These are phyloP conservation scores for Chaetomiaceae sp. DNA, from an alignment of 2,329 filamentous ascomycete species.

Conservation along the genomic window DNA sequence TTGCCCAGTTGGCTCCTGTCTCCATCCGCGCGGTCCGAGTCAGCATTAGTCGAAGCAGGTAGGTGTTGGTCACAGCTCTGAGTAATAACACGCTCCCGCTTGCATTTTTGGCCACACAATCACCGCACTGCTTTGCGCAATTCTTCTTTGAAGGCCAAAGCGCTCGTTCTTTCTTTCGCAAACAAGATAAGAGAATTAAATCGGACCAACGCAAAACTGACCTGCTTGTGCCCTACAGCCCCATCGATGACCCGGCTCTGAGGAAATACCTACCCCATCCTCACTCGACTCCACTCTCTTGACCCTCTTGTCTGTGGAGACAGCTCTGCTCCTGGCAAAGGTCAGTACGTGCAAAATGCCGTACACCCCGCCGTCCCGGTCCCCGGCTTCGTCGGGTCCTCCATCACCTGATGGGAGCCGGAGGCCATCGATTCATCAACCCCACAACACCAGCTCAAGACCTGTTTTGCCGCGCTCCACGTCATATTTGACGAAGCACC, in stretches of 20 bases:
- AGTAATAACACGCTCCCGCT: conserved; percentile 1
- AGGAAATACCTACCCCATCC: conserved; percentile 1
- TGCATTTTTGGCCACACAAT: conserved; percentile 4
- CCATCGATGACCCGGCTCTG: conserved; percentile 17
- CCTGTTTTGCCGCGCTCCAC: conserved; percentile 57
- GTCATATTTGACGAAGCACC: conserved; percentile 59
- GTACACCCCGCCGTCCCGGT: conserved; percentile 74
- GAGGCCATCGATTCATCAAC: conserved; percentile 47
- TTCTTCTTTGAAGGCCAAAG: too few species aligned
- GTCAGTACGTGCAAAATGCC: conserved; percentile 52
- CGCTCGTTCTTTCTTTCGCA: too few species aligned
- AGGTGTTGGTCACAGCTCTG: conserved; percentile 3
- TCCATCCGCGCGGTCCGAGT: neutral
- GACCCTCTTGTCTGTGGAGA: neutral
- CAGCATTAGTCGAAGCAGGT: conserved; percentile 14
- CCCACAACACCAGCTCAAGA: conserved; percentile 35
- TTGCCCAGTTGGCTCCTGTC: conserved; percentile 31
- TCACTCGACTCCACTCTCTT: neutral
- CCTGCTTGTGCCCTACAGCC: too few species aligned
- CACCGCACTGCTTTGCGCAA: neutral
- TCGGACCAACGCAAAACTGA: too few species aligned
- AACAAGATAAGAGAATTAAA: too few species aligned
- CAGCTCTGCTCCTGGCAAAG: conserved; percentile 28
- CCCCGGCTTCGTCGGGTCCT: conserved; percentile 53
- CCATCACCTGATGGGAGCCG: conserved; percentile 53